phyloP scores from a whole-genome alignment of 768 basidiomycete species.

The Lactarius akahatsu region DNA sequence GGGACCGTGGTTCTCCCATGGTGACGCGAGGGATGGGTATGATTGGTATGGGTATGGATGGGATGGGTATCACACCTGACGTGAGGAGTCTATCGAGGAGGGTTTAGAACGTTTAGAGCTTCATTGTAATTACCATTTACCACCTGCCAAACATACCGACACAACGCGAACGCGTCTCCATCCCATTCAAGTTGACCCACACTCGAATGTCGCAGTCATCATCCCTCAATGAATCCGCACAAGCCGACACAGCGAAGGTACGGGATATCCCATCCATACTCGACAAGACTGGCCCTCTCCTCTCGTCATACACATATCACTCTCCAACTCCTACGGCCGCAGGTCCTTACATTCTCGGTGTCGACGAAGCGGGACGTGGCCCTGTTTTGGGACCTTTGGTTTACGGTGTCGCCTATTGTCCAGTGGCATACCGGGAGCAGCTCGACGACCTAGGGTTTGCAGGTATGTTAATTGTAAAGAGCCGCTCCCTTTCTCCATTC shows the following conservation, averaged over 20 bases:
- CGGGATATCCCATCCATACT: conserved; percentile 54
- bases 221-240: conserved; percentile 4
- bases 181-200: neutral
- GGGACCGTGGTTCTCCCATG: conserved; percentile 30
- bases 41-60: conserved; percentile 29
- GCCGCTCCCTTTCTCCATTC: neutral
- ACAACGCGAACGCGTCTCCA: conserved; percentile 28
- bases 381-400: conserved; percentile 96
- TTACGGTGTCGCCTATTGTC: conserved; percentile 94
- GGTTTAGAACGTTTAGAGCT: conserved; percentile 4
- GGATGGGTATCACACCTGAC: conserved; percentile 29
- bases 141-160: conserved; percentile 18
- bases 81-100: conserved; percentile 28
- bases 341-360: conserved; percentile 91
- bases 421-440: conserved; percentile 67
- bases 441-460: conserved; percentile 87
- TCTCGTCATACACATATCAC: conserved; percentile 75
- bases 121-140: neutral
- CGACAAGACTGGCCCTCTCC: conserved; percentile 55
- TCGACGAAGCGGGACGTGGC: conserved; percentile 98
- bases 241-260: neutral
- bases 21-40: conserved; percentile 25
- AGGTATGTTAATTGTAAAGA: conserved; percentile 47
- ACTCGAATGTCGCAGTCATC: conserved; percentile 15
- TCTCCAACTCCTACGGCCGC: conserved; percentile 64